These are phyloP conservation scores for Stemphylium lycopersici DNA, from an alignment of 2,329 filamentous ascomycete species.

Conservation along the genomic window DNA sequence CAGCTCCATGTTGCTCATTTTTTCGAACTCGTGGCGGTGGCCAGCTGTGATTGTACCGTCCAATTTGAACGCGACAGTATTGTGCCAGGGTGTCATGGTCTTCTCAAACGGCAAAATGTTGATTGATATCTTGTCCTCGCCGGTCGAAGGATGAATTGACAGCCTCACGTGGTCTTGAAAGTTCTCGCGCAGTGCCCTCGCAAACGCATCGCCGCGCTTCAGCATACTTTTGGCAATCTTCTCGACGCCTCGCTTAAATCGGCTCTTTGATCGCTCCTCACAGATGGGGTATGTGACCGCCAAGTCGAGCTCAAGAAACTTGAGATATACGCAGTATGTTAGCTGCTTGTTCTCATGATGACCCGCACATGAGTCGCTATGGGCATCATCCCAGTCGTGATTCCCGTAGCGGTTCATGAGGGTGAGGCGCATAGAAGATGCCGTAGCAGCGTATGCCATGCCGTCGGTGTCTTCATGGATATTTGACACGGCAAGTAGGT, in stretches of 20 bases:
- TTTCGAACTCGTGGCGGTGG: slow-evolving; percentile 17
- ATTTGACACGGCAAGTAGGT: slow-evolving; percentile 14
- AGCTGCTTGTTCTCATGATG: slow-evolving; percentile 13
- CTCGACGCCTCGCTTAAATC: slow-evolving; percentile 27
- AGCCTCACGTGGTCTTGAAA: slow-evolving; percentile 26
- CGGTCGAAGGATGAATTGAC: slow-evolving; percentile 30
- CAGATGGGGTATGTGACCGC: slow-evolving; percentile 9
- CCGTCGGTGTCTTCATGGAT: slow-evolving; percentile 16
- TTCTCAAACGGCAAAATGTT: slow-evolving; percentile 17
- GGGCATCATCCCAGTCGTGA: background rate
- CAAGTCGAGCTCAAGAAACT: slow-evolving; percentile 9
- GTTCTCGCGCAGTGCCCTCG: slow-evolving; percentile 18
- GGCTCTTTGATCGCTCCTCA: slow-evolving; percentile 12
- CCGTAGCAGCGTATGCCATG: slow-evolving; percentile 22
- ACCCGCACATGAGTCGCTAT: background rate
- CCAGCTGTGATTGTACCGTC: slow-evolving; percentile 19
- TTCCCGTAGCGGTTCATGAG: slow-evolving; percentile 11
- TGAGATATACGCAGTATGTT: background rate
- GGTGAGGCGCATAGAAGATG: slow-evolving; percentile 21
- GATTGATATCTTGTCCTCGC: slow-evolving; percentile 30
- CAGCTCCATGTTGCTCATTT: slow-evolving; percentile 15
- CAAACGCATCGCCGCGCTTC: slow-evolving; percentile 21
- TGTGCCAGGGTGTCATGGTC: slow-evolving; percentile 27
- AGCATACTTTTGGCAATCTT: slow-evolving; percentile 33
- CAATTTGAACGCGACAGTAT: slow-evolving; percentile 16